phyloP scores from a whole-genome alignment of 2,329 filamentous ascomycete genomes.

The Helminthosporium solani region DNA sequence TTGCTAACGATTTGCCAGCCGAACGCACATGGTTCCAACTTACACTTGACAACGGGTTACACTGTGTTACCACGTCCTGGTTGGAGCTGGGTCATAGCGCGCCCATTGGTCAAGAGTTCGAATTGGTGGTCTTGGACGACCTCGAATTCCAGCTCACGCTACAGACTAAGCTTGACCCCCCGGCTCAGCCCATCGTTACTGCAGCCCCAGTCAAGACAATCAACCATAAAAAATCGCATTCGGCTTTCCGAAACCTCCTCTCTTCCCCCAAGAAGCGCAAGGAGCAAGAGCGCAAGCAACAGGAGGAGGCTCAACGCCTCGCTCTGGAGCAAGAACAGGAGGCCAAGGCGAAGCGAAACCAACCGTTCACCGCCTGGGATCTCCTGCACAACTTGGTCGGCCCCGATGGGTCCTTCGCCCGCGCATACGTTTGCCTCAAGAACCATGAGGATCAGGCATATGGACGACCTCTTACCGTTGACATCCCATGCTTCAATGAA shows the following conservation, averaged over 20 bases:
- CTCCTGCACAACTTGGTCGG: slow-evolving; percentile 80
- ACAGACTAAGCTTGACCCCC: slow-evolving; percentile 88
- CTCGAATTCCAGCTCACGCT: slow-evolving; percentile 98
- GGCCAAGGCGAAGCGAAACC: slow-evolving; percentile 54
- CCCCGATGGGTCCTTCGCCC: slow-evolving; percentile 91
- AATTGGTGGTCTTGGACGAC: slow-evolving; percentile 93
- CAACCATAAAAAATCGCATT: slow-evolving; percentile 71
- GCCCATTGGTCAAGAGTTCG: slow-evolving; percentile 96
- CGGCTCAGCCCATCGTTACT: slow-evolving; percentile 51
- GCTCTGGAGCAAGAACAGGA: slow-evolving; percentile 49
- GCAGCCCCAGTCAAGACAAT: slow-evolving; percentile 61
- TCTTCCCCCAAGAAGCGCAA: slow-evolving; percentile 96
- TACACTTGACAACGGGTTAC: slow-evolving; percentile 95
- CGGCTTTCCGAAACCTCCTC: slow-evolving; percentile 77
- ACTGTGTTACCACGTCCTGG: slow-evolving; percentile 96
- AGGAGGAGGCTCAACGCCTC: slow-evolving; percentile 76
- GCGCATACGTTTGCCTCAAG: slow-evolving; percentile 89
- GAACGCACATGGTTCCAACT: slow-evolving; percentile 93
- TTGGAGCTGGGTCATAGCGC: slow-evolving; percentile 88
- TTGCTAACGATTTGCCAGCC: slow-evolving; percentile 52
- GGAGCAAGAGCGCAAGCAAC: slow-evolving; percentile 82
- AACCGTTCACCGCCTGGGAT: slow-evolving; percentile 77
- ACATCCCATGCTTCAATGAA: slow-evolving; percentile 96
- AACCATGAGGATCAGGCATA: slow-evolving; percentile 88
- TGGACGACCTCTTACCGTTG: slow-evolving; percentile 81